phyloP scores from a whole-genome alignment of 2,329 filamentous ascomycete species.

The Ophiosphaerella korrae region DNA sequence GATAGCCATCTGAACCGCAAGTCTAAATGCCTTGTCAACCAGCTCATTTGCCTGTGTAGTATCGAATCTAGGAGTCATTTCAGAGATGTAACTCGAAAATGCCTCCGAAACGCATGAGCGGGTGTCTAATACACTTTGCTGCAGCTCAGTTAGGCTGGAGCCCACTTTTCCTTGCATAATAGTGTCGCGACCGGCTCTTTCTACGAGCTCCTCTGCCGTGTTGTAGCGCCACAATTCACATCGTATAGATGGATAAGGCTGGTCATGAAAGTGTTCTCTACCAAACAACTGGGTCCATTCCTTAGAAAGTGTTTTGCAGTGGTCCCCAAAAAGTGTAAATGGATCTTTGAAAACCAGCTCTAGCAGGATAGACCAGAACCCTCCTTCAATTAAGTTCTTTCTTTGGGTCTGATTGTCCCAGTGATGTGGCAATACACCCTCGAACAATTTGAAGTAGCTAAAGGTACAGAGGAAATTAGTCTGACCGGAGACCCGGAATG shows the following conservation, averaged over 20 bases:
- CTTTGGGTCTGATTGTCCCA: conserved; percentile 11
- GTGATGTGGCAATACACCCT: not conserved
- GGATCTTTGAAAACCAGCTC: conserved; percentile 8
- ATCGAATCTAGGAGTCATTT: not conserved
- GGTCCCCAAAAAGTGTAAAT: conserved; percentile 6
- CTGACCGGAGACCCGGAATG: not conserved
- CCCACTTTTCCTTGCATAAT: not conserved
- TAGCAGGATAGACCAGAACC: conserved; percentile 20
- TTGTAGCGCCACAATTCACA: conserved; percentile 19
- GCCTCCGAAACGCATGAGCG: not conserved
- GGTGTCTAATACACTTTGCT: conserved; percentile 1
- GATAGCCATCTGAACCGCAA: conserved; percentile 19
- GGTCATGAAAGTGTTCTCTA: not conserved
- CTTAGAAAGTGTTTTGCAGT: not conserved
- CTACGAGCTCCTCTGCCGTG: conserved; percentile 6
- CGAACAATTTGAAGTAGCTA: not conserved
- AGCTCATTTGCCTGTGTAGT: conserved; percentile 10
- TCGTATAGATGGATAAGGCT: conserved; percentile 5
- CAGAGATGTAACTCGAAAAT: not conserved
- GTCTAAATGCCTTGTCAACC: conserved; percentile 7
- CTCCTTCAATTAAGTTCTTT: conserved; percentile 20
- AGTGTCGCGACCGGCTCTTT: not conserved
- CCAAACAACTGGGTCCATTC: conserved; percentile 4
- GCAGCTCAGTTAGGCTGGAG: not conserved
- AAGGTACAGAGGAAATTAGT: not conserved